A percentile compares a stretch with the other conserved stretches of the same genome.
phyloP scores from a whole-genome alignment of 2,329 filamentous ascomycete species.

The Ascosphaera pollenicola region DNA sequence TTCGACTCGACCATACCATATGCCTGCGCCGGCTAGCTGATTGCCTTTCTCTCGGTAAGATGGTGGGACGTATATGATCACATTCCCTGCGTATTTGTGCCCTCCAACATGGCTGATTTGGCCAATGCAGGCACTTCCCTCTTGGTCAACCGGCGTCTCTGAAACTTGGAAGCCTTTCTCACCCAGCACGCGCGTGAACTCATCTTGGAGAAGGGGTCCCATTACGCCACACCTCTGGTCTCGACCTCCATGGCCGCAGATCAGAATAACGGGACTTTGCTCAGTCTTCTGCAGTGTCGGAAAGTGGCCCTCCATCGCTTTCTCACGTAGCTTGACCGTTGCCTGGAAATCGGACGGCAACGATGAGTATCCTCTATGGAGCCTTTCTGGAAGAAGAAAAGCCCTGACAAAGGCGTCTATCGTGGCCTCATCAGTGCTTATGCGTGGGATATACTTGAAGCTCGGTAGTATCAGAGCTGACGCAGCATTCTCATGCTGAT shows the following conservation, averaged over 20 bases:
- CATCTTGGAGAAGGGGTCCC: conserved; percentile 46
- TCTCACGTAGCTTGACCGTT: conserved; percentile 25
- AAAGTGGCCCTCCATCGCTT: conserved; percentile 27
- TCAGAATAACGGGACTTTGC: conserved; percentile 37
- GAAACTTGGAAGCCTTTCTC: conserved; percentile 10
- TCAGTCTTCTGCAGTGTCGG: conserved; percentile 42
- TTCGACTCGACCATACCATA: conserved; percentile 68
- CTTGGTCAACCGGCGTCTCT: conserved; percentile 9
- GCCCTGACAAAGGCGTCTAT: conserved; percentile 24
- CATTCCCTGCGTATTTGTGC: conserved; percentile 87
- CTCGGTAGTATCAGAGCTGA: conserved; percentile 61
- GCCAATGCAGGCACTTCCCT: conserved; percentile 17
- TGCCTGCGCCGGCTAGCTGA: conserved; percentile 24
- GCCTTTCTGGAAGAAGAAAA: conserved; percentile 17
- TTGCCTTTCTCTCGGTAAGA: conserved; percentile 8
- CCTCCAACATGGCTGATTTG: conserved; percentile 68
- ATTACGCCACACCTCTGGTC: conserved; percentile 66
- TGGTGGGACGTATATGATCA: conserved; percentile 52
- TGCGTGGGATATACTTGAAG: conserved; percentile 57
- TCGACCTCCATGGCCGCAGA: conserved; percentile 69
- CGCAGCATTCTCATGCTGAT: conserved; percentile 6
- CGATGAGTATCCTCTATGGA: conserved; percentile 14
- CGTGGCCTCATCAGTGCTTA: conserved; percentile 39
- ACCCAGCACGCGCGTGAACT: conserved; percentile 35
- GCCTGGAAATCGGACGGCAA: conserved; percentile 11